Evolutionary conservation across 805 yeast species (phyloP).

Genomic region (Tetrapisispora pingtungensis): DNA sequence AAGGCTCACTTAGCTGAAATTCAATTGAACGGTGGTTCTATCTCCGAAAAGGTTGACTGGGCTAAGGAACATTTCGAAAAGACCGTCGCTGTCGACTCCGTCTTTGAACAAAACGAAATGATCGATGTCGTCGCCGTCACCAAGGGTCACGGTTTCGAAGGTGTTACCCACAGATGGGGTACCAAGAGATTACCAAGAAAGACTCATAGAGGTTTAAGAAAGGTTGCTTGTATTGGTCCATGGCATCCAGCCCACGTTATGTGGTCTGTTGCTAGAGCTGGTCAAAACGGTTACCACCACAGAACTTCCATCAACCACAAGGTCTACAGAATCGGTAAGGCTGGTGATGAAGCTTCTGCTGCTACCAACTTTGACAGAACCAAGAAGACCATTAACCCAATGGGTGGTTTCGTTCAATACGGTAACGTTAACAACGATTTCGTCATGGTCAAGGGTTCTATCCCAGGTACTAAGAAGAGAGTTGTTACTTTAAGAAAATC

Average conservation of each 20-base stretch:
- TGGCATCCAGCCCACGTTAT: slow-evolving; percentile 99
- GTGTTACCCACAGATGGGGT: slow-evolving; percentile 99
- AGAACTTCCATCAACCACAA: slow-evolving; percentile 99
- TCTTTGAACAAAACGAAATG: slow-evolving; percentile 97
- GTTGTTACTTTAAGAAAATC: slow-evolving; percentile 98
- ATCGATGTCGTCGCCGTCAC: slow-evolving; percentile 98
- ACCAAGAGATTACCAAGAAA: slow-evolving; percentile 99
- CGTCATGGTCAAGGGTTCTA: slow-evolving; percentile 94
- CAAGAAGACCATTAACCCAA: slow-evolving; percentile 97
- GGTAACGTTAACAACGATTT: slow-evolving; percentile 97
- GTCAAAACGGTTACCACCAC: slow-evolving; percentile 99
- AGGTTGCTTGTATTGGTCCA: slow-evolving; percentile 99
- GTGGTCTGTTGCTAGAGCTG: slow-evolving; percentile 99
- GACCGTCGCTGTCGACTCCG: slow-evolving; percentile 91
- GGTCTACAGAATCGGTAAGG: slow-evolving; percentile 98
- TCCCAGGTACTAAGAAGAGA: slow-evolving; percentile 99
- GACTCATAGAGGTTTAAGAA: slow-evolving; percentile 99
- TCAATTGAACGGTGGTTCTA: slow-evolving; percentile 99
- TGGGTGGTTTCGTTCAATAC: slow-evolving; percentile 99
- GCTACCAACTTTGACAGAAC: slow-evolving; percentile 98
- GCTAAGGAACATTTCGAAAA: slow-evolving; percentile 98
- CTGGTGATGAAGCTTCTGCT: slow-evolving; percentile 87
- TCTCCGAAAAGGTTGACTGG: slow-evolving; percentile 96
- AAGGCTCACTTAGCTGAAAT: slow-evolving; percentile 99
- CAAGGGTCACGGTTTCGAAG: slow-evolving; percentile 99